Base-by-base conservation (phyloP, 2,329 filamentous ascomycete genomes). In the Cercospora berteroae region DNA sequence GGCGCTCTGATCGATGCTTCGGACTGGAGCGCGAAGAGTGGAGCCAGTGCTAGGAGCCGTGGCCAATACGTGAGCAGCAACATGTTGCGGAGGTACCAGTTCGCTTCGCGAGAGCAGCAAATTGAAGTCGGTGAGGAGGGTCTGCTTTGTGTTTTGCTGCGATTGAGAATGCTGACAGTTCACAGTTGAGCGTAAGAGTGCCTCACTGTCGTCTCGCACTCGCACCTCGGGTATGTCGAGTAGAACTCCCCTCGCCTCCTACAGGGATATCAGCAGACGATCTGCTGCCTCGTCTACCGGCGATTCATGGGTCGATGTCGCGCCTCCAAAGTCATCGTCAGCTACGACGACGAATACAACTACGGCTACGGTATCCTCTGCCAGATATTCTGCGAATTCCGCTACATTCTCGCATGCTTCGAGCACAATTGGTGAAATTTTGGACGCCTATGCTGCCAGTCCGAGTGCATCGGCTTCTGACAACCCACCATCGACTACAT, bases 11-110 rank as follows among this genome's bases (percentile, higher is more conserved):
- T 68, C 42, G 42, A 60, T 39, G 25, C 16, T 10, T 9, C n/a
- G 5, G 29, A 59, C 29, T 13, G 58, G 25, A 61, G 31, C 12
- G 25, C 39, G 5, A 29, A 25, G 25, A 20, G 55, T 62, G 64
- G 68, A 25, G n/a, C 25, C 12, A 69, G 31, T n/a, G 62, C 57
- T 13, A 57, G 29, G 3, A 69, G 68, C 44, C 33, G 50, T 5
- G 68, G 68, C 13, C 44, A 42, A 23, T 63, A 63, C 18, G 55
- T 67, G 42, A 63, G 39, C 25, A 33, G 23, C 25, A 50, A 31
- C n/a, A 58, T 61, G 59, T 18, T 70, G 18, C 52, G 65, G 33
- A 63, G 50, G 29, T 70, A 68, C 36, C 63, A 64, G 7, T 70
- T 68, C 50, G 44, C 60, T 20, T 57, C 58, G 9, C 27, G 58